A percentile compares a stretch with the other conserved stretches of the same genome.
These are phyloP conservation scores for Eucalyptus regnans DNA, from an alignment of 345 rosid genomes.

Conservation along the genomic window DNA sequence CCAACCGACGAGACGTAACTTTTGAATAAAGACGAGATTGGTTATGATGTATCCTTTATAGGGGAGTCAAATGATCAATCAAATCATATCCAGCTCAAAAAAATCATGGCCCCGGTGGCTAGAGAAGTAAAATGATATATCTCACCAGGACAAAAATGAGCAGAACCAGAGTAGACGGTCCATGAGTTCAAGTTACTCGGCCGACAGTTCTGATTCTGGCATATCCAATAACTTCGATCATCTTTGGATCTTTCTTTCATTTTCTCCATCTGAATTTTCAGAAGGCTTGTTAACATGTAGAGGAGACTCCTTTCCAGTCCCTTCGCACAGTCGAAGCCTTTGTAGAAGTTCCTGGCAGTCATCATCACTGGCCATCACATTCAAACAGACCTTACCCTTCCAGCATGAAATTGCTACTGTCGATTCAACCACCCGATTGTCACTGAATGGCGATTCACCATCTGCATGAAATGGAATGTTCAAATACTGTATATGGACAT, in stretches of 20 bases:
- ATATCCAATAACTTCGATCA: not conserved
- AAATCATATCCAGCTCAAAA: not conserved
- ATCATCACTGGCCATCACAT: conserved; percentile 70
- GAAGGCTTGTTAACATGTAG: conserved; percentile 2
- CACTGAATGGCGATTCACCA: conserved; percentile 11
- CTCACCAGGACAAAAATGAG: not conserved
- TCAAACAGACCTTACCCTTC: conserved; percentile 74
- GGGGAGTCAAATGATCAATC: not conserved
- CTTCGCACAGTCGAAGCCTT: conserved; percentile 44
- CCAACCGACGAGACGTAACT: not conserved
- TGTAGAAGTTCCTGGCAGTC: conserved; percentile 75
- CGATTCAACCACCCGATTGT: conserved; percentile 18
- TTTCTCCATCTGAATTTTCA: not conserved
- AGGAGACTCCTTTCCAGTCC: conserved; percentile 3
- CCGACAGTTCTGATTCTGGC: not conserved
- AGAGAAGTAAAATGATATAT: not conserved
- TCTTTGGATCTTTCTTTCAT: not conserved
- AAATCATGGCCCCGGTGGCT: not conserved
- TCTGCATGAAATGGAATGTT: conserved; percentile 10
- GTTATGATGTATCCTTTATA: not conserved
- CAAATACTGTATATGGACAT: not conserved
- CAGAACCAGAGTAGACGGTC: not conserved
- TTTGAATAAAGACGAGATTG: not conserved
- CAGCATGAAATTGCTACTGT: conserved; percentile 85
- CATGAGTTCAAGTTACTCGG: not conserved